Evolutionary conservation across 2,329 filamentous ascomycete species (phyloP), one percentile per base, ranked within the genome.

Genomic region (Fusarium sp.): DNA sequence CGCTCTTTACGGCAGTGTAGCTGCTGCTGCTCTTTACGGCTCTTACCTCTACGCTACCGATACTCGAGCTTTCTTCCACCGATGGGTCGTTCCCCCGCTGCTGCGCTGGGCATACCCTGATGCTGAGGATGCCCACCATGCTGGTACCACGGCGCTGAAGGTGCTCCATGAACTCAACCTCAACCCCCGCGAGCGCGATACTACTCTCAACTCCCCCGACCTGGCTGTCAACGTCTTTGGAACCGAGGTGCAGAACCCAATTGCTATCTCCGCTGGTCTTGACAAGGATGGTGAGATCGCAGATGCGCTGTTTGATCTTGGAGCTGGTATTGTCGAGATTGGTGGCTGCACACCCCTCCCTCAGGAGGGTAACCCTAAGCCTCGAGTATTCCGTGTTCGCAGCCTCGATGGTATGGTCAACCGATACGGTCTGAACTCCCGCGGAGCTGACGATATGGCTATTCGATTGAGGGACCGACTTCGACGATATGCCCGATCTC

Each of bases 221-320:
- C 74, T 81, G 7, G 72, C 77, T 21, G 74, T 78, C 18, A 78
- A 82, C 14, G 90, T 98, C 21, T 98, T 97, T 78, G 93, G 92
- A 37, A 88, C 91, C 66, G 86, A 83, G 6, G 82, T 99, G 48
- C 85, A 88, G 74, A 98, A 98, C 80, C 96, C 96, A 2, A 90
- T 99, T 74, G 96, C 92, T 59, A 97, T 97, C 68, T 97, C 93
- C n/a, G 96, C 93, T 7, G 96, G 96, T 12, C 89, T 99, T 45
- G 96, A 98, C 83, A 98, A 99, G 84, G 88, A 97, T 76, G 96
- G 91, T 56, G 93, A 97, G 67, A 90, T 98, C 56, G 92, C 94
- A 2, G 92, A 95, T 74, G 87, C 90, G 16, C 85, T 99, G 37
- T 92, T 98, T 77, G 93, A 90, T 10, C 83, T 98, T 5, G 96